A percentile compares a stretch with the other conserved stretches of the same genome.
phyloP scores from a whole-genome alignment of 495 filamentous ascomycete genomes.

The Choiromyces venosus region DNA sequence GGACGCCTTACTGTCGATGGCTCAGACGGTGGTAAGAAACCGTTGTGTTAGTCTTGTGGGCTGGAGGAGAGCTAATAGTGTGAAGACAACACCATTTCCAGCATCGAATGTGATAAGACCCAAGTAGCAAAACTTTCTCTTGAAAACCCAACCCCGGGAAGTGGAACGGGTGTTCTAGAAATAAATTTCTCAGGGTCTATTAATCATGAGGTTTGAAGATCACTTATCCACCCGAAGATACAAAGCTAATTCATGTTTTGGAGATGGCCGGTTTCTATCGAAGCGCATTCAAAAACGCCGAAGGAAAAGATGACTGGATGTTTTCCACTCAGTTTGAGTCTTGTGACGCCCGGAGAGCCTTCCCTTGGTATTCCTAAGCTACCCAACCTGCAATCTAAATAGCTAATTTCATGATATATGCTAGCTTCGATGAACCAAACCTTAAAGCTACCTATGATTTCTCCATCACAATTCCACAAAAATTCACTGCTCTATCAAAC shows the following conservation, averaged over 20 bases:
- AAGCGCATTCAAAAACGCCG: slow-evolving; percentile 82
- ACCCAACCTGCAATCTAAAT: background rate
- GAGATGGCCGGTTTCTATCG: slow-evolving; percentile 92
- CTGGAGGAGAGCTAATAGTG: slow-evolving; percentile 46
- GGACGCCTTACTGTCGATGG: slow-evolving; percentile 26
- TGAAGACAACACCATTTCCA: slow-evolving; percentile 51
- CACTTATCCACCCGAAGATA: too few relatives aligned
- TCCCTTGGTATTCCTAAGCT: slow-evolving; percentile 58
- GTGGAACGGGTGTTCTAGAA: slow-evolving; percentile 56
- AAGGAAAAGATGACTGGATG: slow-evolving; percentile 69
- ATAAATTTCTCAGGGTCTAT: slow-evolving; percentile 79
- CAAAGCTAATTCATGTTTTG: background rate
- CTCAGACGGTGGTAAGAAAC: slow-evolving; percentile 7
- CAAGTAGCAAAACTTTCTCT: slow-evolving; percentile 75
- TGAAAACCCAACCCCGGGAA: slow-evolving; percentile 57
- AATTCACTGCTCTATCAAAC: slow-evolving; percentile 83
- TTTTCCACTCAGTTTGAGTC: slow-evolving; percentile 95
- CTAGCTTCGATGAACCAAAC: slow-evolving; percentile 88
- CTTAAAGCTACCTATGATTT: slow-evolving; percentile 94
- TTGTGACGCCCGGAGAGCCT: slow-evolving; percentile 86
- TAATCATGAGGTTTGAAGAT: slow-evolving; percentile 60
- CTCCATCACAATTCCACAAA: slow-evolving; percentile 79
- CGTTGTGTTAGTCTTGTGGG: slow-evolving; percentile 46
- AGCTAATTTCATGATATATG: slow-evolving; percentile 5
- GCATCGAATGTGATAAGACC: slow-evolving; percentile 70